Evolutionary conservation across 257 asterid species (phyloP).

Genomic region (Misopates orontium): DNA sequence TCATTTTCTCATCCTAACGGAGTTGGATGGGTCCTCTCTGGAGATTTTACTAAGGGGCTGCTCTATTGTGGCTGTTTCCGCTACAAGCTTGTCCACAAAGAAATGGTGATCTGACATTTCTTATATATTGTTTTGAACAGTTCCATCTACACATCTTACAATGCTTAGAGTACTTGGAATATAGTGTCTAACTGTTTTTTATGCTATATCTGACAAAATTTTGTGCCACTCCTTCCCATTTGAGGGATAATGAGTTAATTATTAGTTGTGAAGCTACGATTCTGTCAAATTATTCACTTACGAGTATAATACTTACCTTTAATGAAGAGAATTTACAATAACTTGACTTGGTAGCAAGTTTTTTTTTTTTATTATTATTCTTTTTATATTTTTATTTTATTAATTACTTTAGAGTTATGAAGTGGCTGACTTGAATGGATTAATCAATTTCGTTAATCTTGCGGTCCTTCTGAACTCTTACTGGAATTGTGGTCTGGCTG

Average conservation of each 20-base stretch:
- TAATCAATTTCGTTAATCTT: neutral
- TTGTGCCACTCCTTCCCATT: conserved; percentile 8
- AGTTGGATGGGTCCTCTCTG: conserved; percentile 61
- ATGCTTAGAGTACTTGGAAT: conserved; percentile 18
- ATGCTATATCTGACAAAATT: conserved; percentile 4
- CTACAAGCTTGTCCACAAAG: conserved; percentile 63
- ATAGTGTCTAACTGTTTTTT: conserved; percentile 15
- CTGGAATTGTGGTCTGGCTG: neutral
- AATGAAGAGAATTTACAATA: neutral
- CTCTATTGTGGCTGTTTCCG: conserved; percentile 75
- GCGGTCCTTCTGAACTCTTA: no score
- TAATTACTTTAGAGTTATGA: neutral
- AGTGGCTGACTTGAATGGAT: neutral
- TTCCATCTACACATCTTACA: conserved; percentile 8
- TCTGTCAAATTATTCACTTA: neutral
- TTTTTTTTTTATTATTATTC: no score
- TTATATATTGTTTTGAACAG: conserved; percentile 19
- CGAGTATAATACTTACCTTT: neutral
- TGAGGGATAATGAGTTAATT: conserved; percentile 12
- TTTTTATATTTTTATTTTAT: no score
- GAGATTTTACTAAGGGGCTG: conserved; percentile 77
- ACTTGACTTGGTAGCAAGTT: neutral
- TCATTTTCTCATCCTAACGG: conserved; percentile 56
- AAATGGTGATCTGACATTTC: conserved; percentile 63
- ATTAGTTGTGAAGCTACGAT: conserved; percentile 12